A percentile compares a stretch with the other conserved stretches of the same genome.
Evolutionary conservation across 208 protist species (phyloP).

Genomic region (Acanthamoeba royreba): DNA sequence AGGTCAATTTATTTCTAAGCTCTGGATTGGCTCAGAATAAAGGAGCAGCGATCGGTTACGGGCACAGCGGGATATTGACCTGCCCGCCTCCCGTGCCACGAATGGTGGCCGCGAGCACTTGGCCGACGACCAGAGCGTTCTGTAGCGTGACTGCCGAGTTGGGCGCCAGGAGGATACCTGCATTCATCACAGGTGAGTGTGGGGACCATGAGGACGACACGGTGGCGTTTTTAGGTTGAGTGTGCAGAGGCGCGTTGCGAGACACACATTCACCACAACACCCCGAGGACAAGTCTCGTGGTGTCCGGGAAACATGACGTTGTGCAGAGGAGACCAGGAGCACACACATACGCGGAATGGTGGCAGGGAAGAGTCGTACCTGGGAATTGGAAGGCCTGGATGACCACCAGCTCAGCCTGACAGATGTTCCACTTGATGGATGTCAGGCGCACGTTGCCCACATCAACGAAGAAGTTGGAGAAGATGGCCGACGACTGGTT

Average conservation of each 20-base stretch:
- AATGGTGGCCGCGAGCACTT: background rate
- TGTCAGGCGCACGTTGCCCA: background rate
- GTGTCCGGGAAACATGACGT: background rate
- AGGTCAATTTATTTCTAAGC: no score
- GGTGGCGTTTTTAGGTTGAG: background rate
- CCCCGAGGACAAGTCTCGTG: no score
- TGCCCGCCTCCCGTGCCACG: background rate
- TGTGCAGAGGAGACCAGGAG: no score
- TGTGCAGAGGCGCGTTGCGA: background rate
- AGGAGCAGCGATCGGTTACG: no score
- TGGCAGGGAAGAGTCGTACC: no score
- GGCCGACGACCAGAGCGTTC: background rate
- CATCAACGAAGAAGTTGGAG: background rate
- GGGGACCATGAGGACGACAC: no score
- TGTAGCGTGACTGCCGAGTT: background rate
- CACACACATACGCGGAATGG: no score
- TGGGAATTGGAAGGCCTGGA: background rate
- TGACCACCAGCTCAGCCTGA: background rate
- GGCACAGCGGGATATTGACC: background rate
- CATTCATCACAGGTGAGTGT: no score
- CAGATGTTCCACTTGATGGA: background rate
- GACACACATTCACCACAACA: no score
- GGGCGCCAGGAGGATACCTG: background rate
- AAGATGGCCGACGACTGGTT: background rate
- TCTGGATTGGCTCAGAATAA: no score